Evolutionary conservation across 345 rosid species (phyloP).

Genomic region (Eucalyptus fibrosa): DNA sequence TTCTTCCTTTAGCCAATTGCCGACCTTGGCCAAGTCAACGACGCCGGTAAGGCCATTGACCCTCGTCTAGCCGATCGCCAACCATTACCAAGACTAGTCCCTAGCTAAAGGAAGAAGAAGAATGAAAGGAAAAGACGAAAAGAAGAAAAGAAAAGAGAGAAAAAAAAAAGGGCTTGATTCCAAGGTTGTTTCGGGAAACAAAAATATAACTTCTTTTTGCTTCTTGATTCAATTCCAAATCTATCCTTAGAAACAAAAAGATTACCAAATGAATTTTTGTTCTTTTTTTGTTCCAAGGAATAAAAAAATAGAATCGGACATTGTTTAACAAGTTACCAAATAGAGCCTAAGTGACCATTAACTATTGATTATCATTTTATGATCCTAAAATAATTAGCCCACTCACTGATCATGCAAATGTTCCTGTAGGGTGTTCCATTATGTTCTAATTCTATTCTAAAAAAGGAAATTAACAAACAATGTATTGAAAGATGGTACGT

Average conservation of each 20-base stretch:
- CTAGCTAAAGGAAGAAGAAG: too few species aligned
- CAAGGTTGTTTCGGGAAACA: accelerated
- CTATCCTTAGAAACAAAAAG: accelerated
- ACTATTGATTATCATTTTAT: too few species aligned
- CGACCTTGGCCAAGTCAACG: accelerated
- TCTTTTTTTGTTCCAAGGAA: accelerated
- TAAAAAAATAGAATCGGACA: too few species aligned
- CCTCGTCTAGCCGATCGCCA: accelerated
- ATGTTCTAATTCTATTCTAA: neutral
- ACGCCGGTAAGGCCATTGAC: accelerated
- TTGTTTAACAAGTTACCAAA: too few species aligned
- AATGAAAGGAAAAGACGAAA: too few species aligned
- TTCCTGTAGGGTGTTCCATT: neutral
- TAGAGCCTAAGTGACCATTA: neutral
- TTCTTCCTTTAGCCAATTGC: too few species aligned
- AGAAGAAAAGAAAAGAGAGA: too few species aligned
- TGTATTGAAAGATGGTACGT: neutral
- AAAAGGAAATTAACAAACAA: neutral
- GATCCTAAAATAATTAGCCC: neutral
- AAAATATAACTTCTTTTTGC: accelerated
- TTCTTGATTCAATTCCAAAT: too few species aligned
- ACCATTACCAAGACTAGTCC: accelerated
- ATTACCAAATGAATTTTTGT: too few species aligned
- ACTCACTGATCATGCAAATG: too few species aligned
- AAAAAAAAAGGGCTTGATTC: too few species aligned